Conservation (phyloP, 352 stramenopile genomes). For the Phytopythium ostracodes region DNA sequence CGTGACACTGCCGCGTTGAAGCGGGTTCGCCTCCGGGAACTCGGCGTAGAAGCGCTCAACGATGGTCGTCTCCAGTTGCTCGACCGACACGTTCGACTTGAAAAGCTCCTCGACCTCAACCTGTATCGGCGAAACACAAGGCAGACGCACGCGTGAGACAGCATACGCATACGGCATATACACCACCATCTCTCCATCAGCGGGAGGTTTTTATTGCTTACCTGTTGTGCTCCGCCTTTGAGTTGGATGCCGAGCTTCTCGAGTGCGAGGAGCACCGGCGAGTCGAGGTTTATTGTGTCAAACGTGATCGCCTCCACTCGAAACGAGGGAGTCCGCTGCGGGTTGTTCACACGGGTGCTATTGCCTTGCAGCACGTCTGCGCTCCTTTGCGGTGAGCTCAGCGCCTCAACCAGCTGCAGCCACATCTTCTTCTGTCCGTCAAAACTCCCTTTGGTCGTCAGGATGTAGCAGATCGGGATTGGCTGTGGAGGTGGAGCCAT, state of each 20-base stretch:
- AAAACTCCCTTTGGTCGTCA: slow-evolving; percentile 21
- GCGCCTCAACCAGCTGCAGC: slow-evolving; percentile 43
- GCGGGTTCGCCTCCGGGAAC: slow-evolving; percentile 15
- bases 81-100: slow-evolving; percentile 6
- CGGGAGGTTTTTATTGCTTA: too few species aligned
- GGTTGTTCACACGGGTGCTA: background rate
- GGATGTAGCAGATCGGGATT: slow-evolving; percentile 38
- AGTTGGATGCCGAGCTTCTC: slow-evolving; percentile 28
- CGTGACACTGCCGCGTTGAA: background rate
- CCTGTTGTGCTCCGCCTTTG: slow-evolving; percentile 13
- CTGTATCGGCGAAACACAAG: background rate
- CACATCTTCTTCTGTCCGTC: slow-evolving; percentile 65
- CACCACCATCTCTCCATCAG: background rate
- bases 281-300: slow-evolving; percentile 14
- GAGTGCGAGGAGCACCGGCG: slow-evolving; percentile 19
- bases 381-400: slow-evolving; percentile 1
- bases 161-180: background rate
- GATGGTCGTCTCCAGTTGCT: slow-evolving; percentile 8
- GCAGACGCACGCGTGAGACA: background rate
- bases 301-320: slow-evolving; percentile 34
- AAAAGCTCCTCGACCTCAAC: slow-evolving; percentile 12
- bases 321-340: slow-evolving; percentile 1
- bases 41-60: slow-evolving; percentile 19
- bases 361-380: background rate
- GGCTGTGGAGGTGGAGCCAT: background rate